phyloP scores from a whole-genome alignment of 371 early-diverging fungal genomes.

The Syncephalis plumigaleata region DNA sequence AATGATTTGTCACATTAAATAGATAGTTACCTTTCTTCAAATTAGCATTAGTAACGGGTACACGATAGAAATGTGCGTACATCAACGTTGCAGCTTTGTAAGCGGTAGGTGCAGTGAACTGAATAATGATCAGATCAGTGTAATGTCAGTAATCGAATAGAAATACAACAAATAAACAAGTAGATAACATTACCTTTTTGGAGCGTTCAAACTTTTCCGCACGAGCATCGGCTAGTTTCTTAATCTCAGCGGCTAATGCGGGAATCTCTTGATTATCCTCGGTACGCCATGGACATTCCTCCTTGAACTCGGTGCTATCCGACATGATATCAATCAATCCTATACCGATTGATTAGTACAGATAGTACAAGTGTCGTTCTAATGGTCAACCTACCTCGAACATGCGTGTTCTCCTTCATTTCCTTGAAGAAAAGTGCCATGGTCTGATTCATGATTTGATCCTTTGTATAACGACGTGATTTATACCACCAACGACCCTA shows the following conservation, averaged over 20 bases:
- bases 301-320: constrained; percentile 50
- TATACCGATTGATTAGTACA: too few relatives aligned
- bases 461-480: constrained; percentile 72
- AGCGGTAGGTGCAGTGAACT: constrained; percentile 21
- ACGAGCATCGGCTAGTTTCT: constrained; percentile 34
- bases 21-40: constrained; percentile 22
- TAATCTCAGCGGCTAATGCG: constrained; percentile 26
- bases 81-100: constrained; percentile 66
- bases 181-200: too few relatives aligned
- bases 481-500: constrained; percentile 87
- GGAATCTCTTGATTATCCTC: constrained; percentile 31
- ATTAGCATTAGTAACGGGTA: constrained; percentile 31
- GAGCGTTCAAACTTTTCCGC: constrained; percentile 33
- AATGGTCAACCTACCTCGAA: too few relatives aligned
- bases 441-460: constrained; percentile 67
- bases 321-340: constrained; percentile 45
- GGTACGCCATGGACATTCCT: constrained; percentile 24
- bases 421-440: constrained; percentile 85
- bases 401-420: constrained; percentile 51
- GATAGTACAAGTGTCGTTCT: too few relatives aligned
- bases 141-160: too few relatives aligned
- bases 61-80: constrained; percentile 69
- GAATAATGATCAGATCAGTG: neutral
- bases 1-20: neutral
- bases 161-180: too few relatives aligned